Evolutionary conservation across 1,284 basidiomycete species (phyloP), one percentile per base, ranked within the genome.

Genomic region (Irpex sp.): DNA sequence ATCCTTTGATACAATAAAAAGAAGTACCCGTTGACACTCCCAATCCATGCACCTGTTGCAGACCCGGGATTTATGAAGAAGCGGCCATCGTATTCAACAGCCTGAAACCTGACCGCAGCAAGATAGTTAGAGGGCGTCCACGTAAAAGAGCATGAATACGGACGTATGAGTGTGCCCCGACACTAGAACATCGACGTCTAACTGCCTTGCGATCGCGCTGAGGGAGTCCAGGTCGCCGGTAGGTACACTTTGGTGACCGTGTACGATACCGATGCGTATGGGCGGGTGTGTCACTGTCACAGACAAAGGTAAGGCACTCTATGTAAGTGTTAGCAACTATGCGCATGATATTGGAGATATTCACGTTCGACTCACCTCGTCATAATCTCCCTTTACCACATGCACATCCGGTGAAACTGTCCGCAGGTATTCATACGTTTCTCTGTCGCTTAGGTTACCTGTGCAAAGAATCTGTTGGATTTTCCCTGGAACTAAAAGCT

Each of bases 391-490:
- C 69, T 89, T 84, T 4, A 97, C 97, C 49, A 96, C 90, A 70
- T 94, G 86, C 5, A 99, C 92, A 72, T 98, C 97, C 7, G 92
- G 89, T n/a, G 94, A 91, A 21, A 99, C 92, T n/a, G 93, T 95
- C 63, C 94, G 83, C n/a, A 99, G 82, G 78, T 98, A 99, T 72
- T 98, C 97, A 73, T 92, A 95, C 9, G 97, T 99, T 78, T 98
- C 97, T 71, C 92, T 90, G 79, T 99, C 97, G 75, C 95, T 97
- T 11, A 98, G 91, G 74, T 99, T 99, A 57, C 97, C 97, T 0
- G 97, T 99, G 75, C 96, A 97, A 38, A 99, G 84, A 66, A 99
- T 97, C 77, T 99, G 97, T 68, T 97, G 94, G 49, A 99, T 99
- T 79, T 99, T 99, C 44, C 97, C 97, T 8, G 97, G 89, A 2